These are phyloP conservation scores for Collybiopsis luxurians DNA, from an alignment of 768 basidiomycete species.

Conservation along the genomic window DNA sequence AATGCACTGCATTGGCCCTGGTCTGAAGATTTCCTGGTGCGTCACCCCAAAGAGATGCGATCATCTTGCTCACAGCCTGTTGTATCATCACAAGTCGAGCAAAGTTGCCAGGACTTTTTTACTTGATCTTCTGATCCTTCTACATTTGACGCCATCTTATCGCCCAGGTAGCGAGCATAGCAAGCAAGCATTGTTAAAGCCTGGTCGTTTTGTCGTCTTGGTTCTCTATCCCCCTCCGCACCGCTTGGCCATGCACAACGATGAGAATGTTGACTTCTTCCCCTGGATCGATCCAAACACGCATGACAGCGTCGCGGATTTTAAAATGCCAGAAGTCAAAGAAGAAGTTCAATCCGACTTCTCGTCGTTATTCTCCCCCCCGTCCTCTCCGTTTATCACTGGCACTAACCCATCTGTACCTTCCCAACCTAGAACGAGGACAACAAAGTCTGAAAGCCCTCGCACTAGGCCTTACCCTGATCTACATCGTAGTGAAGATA, in stretches of 20 bases:
- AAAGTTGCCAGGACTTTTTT: slow-evolving; percentile 14
- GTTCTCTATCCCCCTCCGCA: slow-evolving; percentile 27
- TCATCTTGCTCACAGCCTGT: slow-evolving; percentile 33
- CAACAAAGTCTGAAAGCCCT: slow-evolving; percentile 28
- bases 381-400: slow-evolving; percentile 21
- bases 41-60: slow-evolving; percentile 14
- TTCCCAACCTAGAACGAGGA: slow-evolving; percentile 27
- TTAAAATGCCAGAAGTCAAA: slow-evolving; percentile 36
- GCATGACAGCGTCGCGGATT: slow-evolving; percentile 24
- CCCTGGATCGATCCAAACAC: slow-evolving; percentile 28
- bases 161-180: slow-evolving; percentile 19
- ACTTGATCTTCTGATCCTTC: slow-evolving; percentile 19
- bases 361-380: slow-evolving; percentile 33
- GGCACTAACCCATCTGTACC: slow-evolving; percentile 22
- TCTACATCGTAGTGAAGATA: slow-evolving; percentile 27
- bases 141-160: slow-evolving; percentile 20
- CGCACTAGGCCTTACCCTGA: slow-evolving; percentile 37
- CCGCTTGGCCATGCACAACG: slow-evolving; percentile 41
- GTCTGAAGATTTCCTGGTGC: not conserved
- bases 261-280: slow-evolving; percentile 25
- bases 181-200: slow-evolving; percentile 20
- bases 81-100: slow-evolving; percentile 14
- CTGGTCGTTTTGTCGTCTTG: slow-evolving; percentile 20
- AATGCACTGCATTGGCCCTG: not conserved
- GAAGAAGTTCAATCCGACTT: slow-evolving; percentile 34